These are phyloP conservation scores for Acanthamoeba sp. DNA, from an alignment of 208 protist species.

Conservation along the genomic window DNA sequence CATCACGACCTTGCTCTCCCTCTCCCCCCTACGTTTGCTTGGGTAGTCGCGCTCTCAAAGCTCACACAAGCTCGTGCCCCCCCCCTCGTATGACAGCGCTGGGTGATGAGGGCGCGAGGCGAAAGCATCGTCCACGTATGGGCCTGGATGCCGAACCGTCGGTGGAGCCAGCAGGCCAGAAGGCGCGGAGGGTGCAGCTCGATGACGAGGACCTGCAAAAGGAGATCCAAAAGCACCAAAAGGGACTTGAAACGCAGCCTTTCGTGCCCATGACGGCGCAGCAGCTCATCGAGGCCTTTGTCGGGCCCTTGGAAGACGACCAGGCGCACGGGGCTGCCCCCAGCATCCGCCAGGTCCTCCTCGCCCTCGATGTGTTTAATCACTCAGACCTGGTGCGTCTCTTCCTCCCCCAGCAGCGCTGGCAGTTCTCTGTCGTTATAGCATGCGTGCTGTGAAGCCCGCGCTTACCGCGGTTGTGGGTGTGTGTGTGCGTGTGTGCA, in stretches of 20 bases:
- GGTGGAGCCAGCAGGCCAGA: background rate
- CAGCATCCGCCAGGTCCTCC: background rate
- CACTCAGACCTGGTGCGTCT: background rate
- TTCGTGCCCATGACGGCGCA: background rate
- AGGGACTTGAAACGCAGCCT: background rate
- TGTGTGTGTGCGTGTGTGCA: background rate
- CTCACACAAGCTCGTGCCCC: background rate
- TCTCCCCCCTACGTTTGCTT: too few species aligned
- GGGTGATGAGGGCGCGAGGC: background rate
- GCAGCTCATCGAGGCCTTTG: conserved; percentile 21
- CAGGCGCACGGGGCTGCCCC: background rate
- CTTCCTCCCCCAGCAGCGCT: too few species aligned
- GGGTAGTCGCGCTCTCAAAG: too few species aligned
- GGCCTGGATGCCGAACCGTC: background rate
- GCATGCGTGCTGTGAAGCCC: too few species aligned
- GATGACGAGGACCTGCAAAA: background rate
- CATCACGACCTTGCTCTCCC: background rate
- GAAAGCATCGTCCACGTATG: background rate
- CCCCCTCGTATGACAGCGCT: background rate
- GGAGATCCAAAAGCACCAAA: background rate
- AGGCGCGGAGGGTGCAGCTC: background rate
- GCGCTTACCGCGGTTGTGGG: too few species aligned
- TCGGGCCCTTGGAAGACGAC: background rate
- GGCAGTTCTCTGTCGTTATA: too few species aligned
- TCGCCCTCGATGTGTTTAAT: background rate